Conservation (phyloP, 768 basidiomycete species). For the Tricholoma hemisulphureum region DNA sequence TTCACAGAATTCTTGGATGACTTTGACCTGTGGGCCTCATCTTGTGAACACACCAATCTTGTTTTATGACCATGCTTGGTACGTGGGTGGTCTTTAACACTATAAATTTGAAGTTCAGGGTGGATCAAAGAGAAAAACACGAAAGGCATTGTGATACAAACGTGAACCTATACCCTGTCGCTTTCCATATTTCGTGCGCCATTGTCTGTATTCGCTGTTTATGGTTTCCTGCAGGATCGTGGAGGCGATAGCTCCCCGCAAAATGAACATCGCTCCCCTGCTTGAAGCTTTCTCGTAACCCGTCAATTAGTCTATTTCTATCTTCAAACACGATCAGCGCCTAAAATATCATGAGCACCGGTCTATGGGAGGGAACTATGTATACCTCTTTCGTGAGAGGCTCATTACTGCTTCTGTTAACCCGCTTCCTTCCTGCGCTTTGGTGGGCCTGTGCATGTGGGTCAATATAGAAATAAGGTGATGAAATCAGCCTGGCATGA, state of each 20-base stretch:
- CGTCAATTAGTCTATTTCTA: conserved; percentile 31
- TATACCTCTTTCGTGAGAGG: conserved; percentile 16
- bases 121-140: not conserved
- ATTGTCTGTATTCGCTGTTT: conserved; percentile 43
- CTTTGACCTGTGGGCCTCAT: conserved; percentile 44
- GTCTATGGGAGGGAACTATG: not conserved
- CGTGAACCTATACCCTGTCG: conserved; percentile 52
- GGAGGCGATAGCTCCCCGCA: conserved; percentile 38
- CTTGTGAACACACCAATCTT: conserved; percentile 51
- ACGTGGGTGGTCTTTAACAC: conserved; percentile 50
- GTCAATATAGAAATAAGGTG: not conserved
- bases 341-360: conserved; percentile 16
- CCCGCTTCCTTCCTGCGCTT: not conserved
- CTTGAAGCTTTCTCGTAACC: conserved; percentile 33
- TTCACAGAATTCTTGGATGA: conserved; percentile 32
- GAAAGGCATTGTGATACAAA: conserved; percentile 22
- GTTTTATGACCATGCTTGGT: conserved; percentile 49
- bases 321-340: conserved; percentile 28
- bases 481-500: not conserved
- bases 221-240: conserved; percentile 31
- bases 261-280: conserved; percentile 39
- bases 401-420: not conserved
- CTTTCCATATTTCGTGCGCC: conserved; percentile 46
- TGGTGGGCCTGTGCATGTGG: not conserved
- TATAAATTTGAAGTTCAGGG: conserved; percentile 16